Conservation (phyloP, 805 yeast genomes). For the Candida manassasensis region DNA sequence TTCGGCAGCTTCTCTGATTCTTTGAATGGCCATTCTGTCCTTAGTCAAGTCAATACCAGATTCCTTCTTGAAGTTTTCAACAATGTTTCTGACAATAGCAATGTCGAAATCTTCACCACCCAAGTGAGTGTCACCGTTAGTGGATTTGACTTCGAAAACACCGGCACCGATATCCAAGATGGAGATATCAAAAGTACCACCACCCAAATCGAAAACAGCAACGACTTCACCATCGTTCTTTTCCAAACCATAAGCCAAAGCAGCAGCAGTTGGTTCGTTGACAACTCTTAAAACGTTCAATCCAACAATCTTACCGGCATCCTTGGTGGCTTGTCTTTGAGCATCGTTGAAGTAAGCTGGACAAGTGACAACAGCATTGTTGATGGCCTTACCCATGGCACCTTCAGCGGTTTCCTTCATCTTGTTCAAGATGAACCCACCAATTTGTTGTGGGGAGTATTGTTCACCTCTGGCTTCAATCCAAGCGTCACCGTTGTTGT, state of each 20-base stretch:
- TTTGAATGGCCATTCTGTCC: constrained; percentile 77
- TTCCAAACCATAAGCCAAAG: constrained; percentile 92
- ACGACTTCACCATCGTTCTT: constrained; percentile 74
- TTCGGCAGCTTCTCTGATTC: constrained; percentile 85
- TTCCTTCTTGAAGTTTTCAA: constrained; percentile 73
- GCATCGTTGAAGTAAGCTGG: constrained; percentile 91
- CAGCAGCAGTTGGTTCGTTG: constrained; percentile 91
- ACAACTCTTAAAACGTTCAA: constrained; percentile 85
- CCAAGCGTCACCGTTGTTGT: constrained; percentile 95
- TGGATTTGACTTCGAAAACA: constrained; percentile 95
- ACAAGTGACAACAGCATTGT: constrained; percentile 87
- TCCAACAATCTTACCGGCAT: constrained; percentile 96
- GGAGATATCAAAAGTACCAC: constrained; percentile 98
- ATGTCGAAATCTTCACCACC: constrained; percentile 95
- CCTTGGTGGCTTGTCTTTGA: constrained; percentile 92
- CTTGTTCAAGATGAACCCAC: constrained; percentile 88
- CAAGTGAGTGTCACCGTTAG: constrained; percentile 92
- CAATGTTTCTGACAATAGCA: constrained; percentile 76
- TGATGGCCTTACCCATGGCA: constrained; percentile 79
- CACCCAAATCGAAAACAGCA: constrained; percentile 97
- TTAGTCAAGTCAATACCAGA: constrained; percentile 58
- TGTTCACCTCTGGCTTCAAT: constrained; percentile 81
- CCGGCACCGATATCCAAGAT: constrained; percentile 95
- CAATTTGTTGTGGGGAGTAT: constrained; percentile 94
- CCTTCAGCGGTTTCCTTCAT: constrained; percentile 98